Percentiles rank a stretch among this genome's conserved stretches.
phyloP scores from a whole-genome alignment of 805 yeast species.

The Cyberlindnera galapagoensis region DNA sequence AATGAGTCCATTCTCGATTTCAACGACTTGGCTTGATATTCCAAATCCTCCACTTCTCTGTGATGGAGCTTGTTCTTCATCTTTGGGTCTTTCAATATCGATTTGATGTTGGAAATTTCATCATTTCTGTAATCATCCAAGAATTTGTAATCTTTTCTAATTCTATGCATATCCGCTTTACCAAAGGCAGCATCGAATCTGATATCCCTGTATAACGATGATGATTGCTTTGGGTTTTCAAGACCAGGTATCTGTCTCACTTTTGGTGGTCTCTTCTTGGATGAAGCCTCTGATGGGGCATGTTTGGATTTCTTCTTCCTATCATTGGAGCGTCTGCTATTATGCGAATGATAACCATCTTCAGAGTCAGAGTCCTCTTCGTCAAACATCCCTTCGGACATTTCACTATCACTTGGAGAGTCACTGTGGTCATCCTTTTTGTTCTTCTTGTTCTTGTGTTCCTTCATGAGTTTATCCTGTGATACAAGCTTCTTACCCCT shows the following conservation, averaged over 20 bases:
- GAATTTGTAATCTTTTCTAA: slow-evolving; percentile 76
- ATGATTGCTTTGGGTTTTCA: slow-evolving; percentile 30
- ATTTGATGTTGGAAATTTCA: slow-evolving; percentile 60
- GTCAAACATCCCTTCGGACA: slow-evolving; percentile 30
- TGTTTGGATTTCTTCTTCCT: slow-evolving; percentile 54
- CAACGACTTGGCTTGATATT: slow-evolving; percentile 53
- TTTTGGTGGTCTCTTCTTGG: slow-evolving; percentile 63
- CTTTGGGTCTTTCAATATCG: slow-evolving; percentile 47
- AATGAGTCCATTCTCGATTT: slow-evolving; percentile 62
- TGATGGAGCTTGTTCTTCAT: slow-evolving; percentile 34
- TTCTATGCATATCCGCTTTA: slow-evolving; percentile 59
- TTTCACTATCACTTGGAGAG: slow-evolving; percentile 21
- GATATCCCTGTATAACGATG: slow-evolving; percentile 61
- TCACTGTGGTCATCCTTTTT: slow-evolving; percentile 7
- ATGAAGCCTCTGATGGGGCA: slow-evolving; percentile 78
- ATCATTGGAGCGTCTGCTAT: too few relatives aligned
- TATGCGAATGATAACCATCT: too few relatives aligned
- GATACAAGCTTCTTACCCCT: not conserved
- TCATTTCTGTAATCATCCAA: slow-evolving; percentile 76
- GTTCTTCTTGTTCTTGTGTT: slow-evolving; percentile 1
- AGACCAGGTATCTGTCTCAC: slow-evolving; percentile 74
- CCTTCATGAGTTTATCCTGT: slow-evolving; percentile 1
- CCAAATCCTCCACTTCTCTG: slow-evolving; percentile 45
- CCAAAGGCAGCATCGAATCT: slow-evolving; percentile 91
- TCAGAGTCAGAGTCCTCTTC: slow-evolving; percentile 23